Base-by-base conservation (phyloP, 352 stramenopile genomes). In the Globisporangium alternatum region DNA sequence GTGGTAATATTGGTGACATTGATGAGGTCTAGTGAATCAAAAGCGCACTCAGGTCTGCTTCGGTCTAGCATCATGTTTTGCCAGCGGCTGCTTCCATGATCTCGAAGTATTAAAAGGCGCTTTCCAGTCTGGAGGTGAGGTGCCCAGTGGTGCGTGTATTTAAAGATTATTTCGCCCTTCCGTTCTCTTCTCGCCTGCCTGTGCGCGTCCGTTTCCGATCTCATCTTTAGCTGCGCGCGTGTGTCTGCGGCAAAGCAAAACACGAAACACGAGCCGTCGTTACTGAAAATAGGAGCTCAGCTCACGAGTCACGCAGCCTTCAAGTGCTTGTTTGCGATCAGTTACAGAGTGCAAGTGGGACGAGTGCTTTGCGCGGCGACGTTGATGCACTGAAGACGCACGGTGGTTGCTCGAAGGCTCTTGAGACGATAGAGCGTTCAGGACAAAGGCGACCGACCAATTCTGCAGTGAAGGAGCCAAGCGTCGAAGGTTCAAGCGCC, bases 261-360 rank as follows among this genome's bases (percentile, higher is more conserved):
- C 5, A 39, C 35, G n/a, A 33, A 12, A 7, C 5, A n/a, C 41
- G 25, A 55, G 19, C 21, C 25, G 47, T 63, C 43, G 56, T 54
- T 62, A 55, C 56, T 62, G 41, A 25, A 55, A 62, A 54, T 45
- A 62, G 43, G 17, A 12, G 10, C 12, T 17, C 9, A 58, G 22
- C 43, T 35, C 25, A 54, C 22, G 8, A 35, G 13, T 25, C 39
- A 28, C 37, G 7, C 3, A 43, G 41, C 12, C 25, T 55, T 39
- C 15, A 41, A 31, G 56, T 17, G 56, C 39, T 7, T n/a, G 19
- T 7, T 13, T 15, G 44, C 6, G 56, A 45, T 62, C 56, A 55
- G 56, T 62, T 62, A 62, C 56, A 52, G 56, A 61, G 56, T 62
- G 56, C 31, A 54, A 55, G 56, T 5, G 28, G 17, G 6, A 43